These are phyloP conservation scores for Plantago major DNA, from an alignment of 257 asterid species.

Conservation along the genomic window DNA sequence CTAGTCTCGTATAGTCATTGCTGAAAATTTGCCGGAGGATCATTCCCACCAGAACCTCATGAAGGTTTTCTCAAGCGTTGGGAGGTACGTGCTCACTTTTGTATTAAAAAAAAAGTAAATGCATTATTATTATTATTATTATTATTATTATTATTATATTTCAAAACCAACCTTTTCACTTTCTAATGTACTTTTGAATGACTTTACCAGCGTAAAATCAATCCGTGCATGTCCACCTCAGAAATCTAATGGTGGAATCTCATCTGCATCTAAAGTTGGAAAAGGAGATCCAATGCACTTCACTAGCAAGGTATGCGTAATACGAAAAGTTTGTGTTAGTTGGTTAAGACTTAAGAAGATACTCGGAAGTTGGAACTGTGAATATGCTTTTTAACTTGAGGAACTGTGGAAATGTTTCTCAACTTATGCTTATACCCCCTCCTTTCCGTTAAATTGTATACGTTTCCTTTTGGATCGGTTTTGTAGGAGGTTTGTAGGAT, in stretches of 20 bases:
- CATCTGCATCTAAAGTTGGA: conserved; percentile 51
- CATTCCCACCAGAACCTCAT: conserved; percentile 90
- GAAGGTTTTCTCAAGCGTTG: conserved; percentile 77
- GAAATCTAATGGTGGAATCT: conserved; percentile 42
- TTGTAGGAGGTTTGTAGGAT: too few species aligned
- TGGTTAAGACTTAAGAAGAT: too few species aligned
- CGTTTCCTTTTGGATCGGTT: too few species aligned
- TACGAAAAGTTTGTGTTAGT: not conserved
- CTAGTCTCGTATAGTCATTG: conserved; percentile 75
- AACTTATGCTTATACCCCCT: too few species aligned
- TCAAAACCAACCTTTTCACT: not conserved
- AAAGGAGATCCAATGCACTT: conserved; percentile 56
- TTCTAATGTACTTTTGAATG: conserved; percentile 17
- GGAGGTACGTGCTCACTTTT: conserved; percentile 52
- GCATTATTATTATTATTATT: not conserved
- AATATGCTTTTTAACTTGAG: not conserved
- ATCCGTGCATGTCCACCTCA: conserved; percentile 87
- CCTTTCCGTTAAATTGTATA: too few species aligned
- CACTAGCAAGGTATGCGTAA: conserved; percentile 58
- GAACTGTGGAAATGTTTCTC: too few species aligned
- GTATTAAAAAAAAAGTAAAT: conserved; percentile 8
- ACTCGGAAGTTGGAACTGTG: conserved; percentile 5
- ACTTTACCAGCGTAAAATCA: conserved; percentile 69
- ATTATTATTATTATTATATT: not conserved
- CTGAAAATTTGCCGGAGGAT: conserved; percentile 88